Evolutionary conservation across 495 filamentous ascomycete genomes (phyloP), one percentile per base, ranked within the genome.

Genomic region (Talaromyces ruber): DNA sequence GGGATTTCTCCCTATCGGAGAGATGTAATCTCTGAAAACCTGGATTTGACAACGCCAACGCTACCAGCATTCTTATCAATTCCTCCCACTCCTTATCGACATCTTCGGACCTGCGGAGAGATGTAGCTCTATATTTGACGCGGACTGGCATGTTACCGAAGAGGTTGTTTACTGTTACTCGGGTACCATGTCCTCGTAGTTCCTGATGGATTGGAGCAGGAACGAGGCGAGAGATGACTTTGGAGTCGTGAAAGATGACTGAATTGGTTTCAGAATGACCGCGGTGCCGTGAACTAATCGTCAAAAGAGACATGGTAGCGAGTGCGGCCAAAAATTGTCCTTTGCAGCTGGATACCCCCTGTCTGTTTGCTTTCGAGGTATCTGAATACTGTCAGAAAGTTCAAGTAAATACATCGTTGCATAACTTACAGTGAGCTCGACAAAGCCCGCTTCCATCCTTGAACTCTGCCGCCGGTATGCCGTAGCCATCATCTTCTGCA

Each of bases 141-240:
- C 95, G 88, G 11, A 98, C 94, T 2, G 94, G 94, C 87, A 98
- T 92, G 55, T 91, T 92, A 1, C 93, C 94, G 73, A 97, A 98
- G 12, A 98, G 78, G 67, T 96, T 89, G 63, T 90, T 85, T 3
- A 97, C 90, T 4, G 81, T 82, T 8, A 94, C 86, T 53, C 86
- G 80, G 1, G 93, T 97, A 6, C 94, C 95, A 73, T 91, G 87
- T 7, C 74, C 66, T 4, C 26, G 5, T 4, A 94, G 63, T 28
- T 79, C 75, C 32, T 91, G 83, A 43, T 88, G 81, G 4, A 76
- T 64, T 2, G 84, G 81, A 3, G 89, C 86, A 24, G 90, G 89
- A 1, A 79, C 73, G 59, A 88, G 76, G 6, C 92, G 82, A 14
- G 84, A 77, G n/a, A 94, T 76, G 16, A 88, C 74, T 39, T 81